Percentiles rank a stretch among this genome's conserved stretches.
Conservation (phyloP, 2,329 filamentous ascomycete species). For the Nothophaeocryptopus gaeumannii region DNA sequence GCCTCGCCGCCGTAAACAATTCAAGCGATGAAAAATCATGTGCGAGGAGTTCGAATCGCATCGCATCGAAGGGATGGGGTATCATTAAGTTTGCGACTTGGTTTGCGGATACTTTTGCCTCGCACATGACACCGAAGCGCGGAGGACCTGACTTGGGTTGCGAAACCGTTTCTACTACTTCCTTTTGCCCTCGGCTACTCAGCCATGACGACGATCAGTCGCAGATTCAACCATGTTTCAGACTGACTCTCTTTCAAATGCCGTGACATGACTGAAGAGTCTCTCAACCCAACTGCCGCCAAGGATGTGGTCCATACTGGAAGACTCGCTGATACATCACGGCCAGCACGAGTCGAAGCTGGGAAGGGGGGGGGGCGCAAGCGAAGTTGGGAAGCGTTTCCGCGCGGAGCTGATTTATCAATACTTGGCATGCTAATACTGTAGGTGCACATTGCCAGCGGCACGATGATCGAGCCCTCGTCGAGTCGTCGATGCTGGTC, state of each 20-base stretch:
- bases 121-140: no score
- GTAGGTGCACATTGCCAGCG: not conserved
- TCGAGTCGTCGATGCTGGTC: not conserved
- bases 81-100: no score
- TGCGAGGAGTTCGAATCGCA: no score
- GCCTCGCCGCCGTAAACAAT: not conserved
- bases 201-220: conserved; percentile 13
- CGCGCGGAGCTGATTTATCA: not conserved
- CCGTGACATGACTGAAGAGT: conserved; percentile 13
- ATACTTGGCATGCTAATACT: not conserved
- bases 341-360: not conserved
- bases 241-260: conserved; percentile 9
- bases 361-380: no score
- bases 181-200: conserved; percentile 4
- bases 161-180: not conserved
- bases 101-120: no score
- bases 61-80: no score
- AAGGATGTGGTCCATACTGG: not conserved
- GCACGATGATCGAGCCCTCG: conserved; percentile 4
- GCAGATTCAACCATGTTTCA: conserved; percentile 18
- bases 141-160: conserved; percentile 9
- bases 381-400: not conserved
- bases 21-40: conserved; percentile 7
- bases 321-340: not conserved
- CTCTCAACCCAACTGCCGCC: not conserved